Percentiles rank a stretch among this genome's conserved stretches.
Conservation (phyloP, 345 rosid genomes). For the Lepidium didymum region DNA sequence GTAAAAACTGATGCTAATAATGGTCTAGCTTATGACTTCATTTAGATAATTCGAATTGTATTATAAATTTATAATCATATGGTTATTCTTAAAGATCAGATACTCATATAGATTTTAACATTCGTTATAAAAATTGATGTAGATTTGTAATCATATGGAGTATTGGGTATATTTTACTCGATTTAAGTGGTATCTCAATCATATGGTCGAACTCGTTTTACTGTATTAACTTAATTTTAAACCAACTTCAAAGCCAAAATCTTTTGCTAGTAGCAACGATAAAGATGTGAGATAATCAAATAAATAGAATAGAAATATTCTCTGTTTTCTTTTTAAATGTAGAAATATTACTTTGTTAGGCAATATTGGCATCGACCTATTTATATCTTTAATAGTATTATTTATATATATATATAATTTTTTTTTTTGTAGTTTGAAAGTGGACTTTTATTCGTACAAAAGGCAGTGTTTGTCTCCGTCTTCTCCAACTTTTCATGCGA, state of each 20-base stretch:
- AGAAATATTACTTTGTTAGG: not conserved
- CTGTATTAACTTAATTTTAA: not conserved
- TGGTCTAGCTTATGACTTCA: no score
- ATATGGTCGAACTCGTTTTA: not conserved
- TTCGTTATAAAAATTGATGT: no score
- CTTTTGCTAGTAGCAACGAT: not conserved
- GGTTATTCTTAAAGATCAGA: no score
- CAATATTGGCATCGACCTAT: not conserved
- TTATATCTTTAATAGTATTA: not conserved
- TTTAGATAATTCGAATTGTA: no score
- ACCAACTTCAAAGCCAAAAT: not conserved
- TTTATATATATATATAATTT: not conserved
- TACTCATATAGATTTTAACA: no score
- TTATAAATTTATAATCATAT: no score
- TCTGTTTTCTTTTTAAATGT: no score
- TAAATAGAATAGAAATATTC: not conserved
- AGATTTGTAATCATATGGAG: no score
- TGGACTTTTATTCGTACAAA: conserved; percentile 2
- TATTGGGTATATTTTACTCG: not conserved
- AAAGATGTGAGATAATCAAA: not conserved
- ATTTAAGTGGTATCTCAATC: not conserved
- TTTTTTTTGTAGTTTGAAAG: not conserved
- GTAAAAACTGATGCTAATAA: no score
- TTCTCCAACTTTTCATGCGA: not conserved
- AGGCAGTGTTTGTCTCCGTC: conserved; percentile 27